Evolutionary conservation across 225 moss, liverwort and hornwort genomes (phyloP).

Genomic region (Marchantia polymorpha): DNA sequence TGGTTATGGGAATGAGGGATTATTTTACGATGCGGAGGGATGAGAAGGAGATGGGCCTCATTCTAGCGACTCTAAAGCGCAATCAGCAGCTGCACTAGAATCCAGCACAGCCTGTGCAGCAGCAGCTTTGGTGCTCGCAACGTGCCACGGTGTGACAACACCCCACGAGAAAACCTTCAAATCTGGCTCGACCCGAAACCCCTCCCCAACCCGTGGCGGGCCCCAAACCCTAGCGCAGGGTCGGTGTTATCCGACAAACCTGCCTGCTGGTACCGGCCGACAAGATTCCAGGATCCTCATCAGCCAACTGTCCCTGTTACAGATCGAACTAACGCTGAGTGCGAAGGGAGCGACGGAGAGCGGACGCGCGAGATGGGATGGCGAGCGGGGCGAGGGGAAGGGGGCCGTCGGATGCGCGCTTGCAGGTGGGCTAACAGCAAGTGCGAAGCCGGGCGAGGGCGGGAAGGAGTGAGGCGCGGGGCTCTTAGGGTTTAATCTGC

Average conservation of each 20-base stretch:
- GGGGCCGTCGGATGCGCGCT: constrained; percentile 6
- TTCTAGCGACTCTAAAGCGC: neutral
- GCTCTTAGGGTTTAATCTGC: constrained; percentile 17
- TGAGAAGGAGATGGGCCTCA: neutral
- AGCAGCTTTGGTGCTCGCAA: neutral
- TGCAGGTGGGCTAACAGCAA: neutral
- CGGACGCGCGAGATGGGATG: neutral
- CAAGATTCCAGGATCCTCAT: neutral
- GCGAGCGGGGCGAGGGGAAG: neutral
- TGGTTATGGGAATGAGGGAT: no score
- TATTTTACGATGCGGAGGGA: no score
- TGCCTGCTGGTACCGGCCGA: neutral
- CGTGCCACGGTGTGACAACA: constrained; percentile 3
- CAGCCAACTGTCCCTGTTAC: neutral
- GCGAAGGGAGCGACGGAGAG: neutral
- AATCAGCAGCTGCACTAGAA: neutral
- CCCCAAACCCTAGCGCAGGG: constrained; percentile 5
- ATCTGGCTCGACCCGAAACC: neutral
- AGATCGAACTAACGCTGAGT: neutral
- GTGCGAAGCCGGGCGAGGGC: neutral
- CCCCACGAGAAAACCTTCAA: constrained; percentile 1
- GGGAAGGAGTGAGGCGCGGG: constrained; percentile 20
- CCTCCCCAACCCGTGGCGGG: neutral
- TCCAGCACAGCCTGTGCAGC: neutral
- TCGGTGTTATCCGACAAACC: constrained; percentile 12